Conservation (phyloP, 257 asterid species). For the Mentha longifolia region DNA sequence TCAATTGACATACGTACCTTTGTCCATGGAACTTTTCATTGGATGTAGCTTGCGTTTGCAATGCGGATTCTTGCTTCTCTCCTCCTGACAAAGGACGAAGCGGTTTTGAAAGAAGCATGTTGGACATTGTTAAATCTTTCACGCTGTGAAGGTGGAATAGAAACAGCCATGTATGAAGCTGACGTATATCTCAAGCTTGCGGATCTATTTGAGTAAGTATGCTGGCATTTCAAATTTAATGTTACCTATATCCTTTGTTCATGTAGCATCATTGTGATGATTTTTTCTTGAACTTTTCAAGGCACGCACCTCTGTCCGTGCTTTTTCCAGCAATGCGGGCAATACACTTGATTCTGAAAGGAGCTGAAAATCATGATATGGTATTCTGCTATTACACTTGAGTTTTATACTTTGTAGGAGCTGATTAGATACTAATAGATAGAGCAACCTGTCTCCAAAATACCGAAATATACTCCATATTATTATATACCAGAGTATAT, state of each 20-base stretch:
- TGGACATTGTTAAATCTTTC: conserved; percentile 22
- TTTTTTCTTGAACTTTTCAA: neutral
- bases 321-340: conserved; percentile 14
- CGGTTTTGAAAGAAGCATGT: conserved; percentile 28
- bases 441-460: no score
- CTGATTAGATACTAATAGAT: no score
- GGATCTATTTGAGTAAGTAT: neutral
- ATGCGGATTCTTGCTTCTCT: conserved; percentile 11
- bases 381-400: neutral
- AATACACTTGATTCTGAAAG: neutral
- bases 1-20: neutral
- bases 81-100: neutral
- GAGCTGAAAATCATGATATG: neutral
- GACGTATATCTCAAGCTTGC: neutral
- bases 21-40: no score
- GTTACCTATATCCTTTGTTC: neutral
- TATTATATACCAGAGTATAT: no score
- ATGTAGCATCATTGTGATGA: neutral
- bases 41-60: conserved; percentile 20
- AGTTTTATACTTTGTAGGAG: neutral
- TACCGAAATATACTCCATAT: no score
- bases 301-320: conserved; percentile 6
- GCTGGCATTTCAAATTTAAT: neutral
- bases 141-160: neutral
- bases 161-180: neutral